Percentiles rank a stretch among this genome's conserved stretches.
These are phyloP conservation scores for Fusarium luffae DNA, from an alignment of 2,329 filamentous ascomycete species.

Conservation along the genomic window DNA sequence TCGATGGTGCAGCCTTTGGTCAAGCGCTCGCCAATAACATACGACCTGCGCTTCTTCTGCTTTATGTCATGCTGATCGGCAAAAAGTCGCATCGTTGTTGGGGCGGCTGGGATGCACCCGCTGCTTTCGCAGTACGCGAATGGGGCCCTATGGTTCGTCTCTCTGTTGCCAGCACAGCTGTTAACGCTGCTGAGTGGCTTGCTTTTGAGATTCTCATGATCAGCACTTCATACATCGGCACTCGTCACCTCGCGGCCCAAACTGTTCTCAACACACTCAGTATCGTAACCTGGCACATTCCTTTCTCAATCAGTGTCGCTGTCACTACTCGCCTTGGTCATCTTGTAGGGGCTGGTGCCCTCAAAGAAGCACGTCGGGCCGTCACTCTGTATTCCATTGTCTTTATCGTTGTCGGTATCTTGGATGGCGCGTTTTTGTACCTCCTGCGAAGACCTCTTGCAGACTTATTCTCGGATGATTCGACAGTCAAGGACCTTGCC, in stretches of 20 bases:
- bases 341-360: conserved; percentile 52
- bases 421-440: conserved; percentile 31
- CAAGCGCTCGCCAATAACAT: conserved; percentile 61
- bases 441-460: conserved; percentile 25
- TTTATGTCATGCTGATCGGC: conserved; percentile 58
- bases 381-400: conserved; percentile 29
- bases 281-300: conserved; percentile 56
- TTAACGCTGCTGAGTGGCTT: conserved; percentile 58
- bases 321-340: conserved; percentile 57
- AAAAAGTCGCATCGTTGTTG: conserved; percentile 47
- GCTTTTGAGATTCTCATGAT: conserved; percentile 59
- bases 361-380: conserved; percentile 32
- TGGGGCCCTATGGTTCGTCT: conserved; percentile 56
- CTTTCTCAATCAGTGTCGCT: conserved; percentile 56
- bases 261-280: conserved; percentile 55
- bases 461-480: conserved; percentile 35
- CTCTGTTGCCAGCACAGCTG: conserved; percentile 54
- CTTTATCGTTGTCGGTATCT: conserved; percentile 24
- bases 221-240: conserved; percentile 58
- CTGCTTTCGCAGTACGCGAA: conserved; percentile 52
- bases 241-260: conserved; percentile 56
- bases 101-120: conserved; percentile 54
- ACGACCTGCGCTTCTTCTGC: conserved; percentile 58
- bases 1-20: conserved; percentile 63
- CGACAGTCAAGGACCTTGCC: conserved; percentile 24